A percentile compares a stretch with the other conserved stretches of the same genome.
Conservation (phyloP, 306 rosid species). For the Trifolium subterraneum region DNA sequence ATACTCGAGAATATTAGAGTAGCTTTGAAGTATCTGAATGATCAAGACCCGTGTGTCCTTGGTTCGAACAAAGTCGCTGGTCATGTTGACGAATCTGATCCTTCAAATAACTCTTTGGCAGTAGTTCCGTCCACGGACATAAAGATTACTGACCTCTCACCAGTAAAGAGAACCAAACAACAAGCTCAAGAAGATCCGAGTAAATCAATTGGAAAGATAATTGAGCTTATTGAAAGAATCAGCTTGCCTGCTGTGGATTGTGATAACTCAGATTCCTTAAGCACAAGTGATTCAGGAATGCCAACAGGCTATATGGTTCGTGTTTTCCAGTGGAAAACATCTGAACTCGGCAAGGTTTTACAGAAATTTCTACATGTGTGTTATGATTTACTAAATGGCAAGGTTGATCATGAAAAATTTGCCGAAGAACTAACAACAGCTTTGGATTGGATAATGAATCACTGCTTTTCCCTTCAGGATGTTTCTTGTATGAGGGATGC, state of each 20-base stretch:
- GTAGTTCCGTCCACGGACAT: slow-evolving; percentile 45
- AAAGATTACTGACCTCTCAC: slow-evolving; percentile 36
- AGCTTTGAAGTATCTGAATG: slow-evolving; percentile 50
- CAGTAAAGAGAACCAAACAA: slow-evolving; percentile 41
- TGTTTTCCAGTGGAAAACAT: slow-evolving; percentile 89
- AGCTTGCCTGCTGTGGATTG: slow-evolving; percentile 57
- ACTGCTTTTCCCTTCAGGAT: slow-evolving; percentile 91
- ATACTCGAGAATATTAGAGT: slow-evolving; percentile 58
- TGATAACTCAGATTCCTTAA: slow-evolving; percentile 46
- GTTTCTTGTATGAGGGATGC: slow-evolving; percentile 87
- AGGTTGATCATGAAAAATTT: slow-evolving; percentile 58
- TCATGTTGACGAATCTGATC: slow-evolving; percentile 41
- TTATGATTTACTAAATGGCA: slow-evolving; percentile 71
- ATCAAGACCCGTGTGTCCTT: slow-evolving; percentile 35
- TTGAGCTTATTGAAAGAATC: slow-evolving; percentile 86
- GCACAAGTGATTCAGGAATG: slow-evolving; percentile 57
- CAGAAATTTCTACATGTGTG: slow-evolving; percentile 71
- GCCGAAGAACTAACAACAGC: slow-evolving; percentile 58
- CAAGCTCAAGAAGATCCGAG: slow-evolving; percentile 50
- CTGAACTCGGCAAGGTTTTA: slow-evolving; percentile 64
- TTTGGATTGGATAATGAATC: slow-evolving; percentile 89
- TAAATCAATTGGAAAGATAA: slow-evolving; percentile 67
- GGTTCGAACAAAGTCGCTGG: slow-evolving; percentile 41
- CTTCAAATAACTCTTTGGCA: slow-evolving; percentile 35
- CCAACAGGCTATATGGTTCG: slow-evolving; percentile 74